Percentiles rank a stretch among this genome's conserved stretches.
Evolutionary conservation across 169 alveolate genomes (phyloP).

Genomic region (Plasmodium cynomolgi): DNA sequence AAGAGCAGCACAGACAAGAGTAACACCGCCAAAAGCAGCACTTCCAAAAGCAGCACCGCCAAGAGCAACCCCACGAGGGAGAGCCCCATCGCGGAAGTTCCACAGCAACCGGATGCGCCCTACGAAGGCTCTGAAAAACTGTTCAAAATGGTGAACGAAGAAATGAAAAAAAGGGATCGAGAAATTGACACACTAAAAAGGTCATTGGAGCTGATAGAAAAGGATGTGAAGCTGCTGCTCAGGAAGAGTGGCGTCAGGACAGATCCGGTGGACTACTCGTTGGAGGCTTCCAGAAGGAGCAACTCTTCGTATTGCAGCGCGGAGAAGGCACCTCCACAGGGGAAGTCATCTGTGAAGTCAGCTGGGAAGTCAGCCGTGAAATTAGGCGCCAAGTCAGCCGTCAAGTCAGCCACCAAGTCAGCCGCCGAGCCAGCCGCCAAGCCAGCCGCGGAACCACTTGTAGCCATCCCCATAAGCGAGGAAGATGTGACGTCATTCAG

Average conservation of each 20-base stretch:
- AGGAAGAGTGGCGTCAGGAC: not conserved
- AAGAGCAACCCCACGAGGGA: too few species aligned
- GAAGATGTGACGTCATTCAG: constrained; percentile 2
- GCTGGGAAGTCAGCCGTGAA: not conserved
- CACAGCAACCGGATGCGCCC: not conserved
- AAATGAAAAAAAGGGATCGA: constrained; percentile 9
- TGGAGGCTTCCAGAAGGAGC: not conserved
- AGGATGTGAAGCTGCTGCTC: constrained; percentile 11
- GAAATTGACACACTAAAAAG: constrained; percentile 3
- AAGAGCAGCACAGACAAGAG: not conserved
- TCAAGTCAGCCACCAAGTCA: not conserved
- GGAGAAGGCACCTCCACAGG: not conserved
- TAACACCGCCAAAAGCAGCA: not conserved
- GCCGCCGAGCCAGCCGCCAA: not conserved
- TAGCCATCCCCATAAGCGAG: not conserved
- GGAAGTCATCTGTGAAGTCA: not conserved
- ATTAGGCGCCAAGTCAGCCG: not conserved
- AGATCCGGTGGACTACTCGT: not conserved
- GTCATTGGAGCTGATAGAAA: not conserved
- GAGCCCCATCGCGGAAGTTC: not conserved
- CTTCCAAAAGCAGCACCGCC: not conserved
- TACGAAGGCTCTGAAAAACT: not conserved
- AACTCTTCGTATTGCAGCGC: not conserved
- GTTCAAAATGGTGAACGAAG: not conserved
- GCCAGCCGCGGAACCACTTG: not conserved